Percentiles rank a stretch among this genome's conserved stretches.
Conservation (phyloP, 2,329 filamentous ascomycete genomes). For the Dothistroma pini region DNA sequence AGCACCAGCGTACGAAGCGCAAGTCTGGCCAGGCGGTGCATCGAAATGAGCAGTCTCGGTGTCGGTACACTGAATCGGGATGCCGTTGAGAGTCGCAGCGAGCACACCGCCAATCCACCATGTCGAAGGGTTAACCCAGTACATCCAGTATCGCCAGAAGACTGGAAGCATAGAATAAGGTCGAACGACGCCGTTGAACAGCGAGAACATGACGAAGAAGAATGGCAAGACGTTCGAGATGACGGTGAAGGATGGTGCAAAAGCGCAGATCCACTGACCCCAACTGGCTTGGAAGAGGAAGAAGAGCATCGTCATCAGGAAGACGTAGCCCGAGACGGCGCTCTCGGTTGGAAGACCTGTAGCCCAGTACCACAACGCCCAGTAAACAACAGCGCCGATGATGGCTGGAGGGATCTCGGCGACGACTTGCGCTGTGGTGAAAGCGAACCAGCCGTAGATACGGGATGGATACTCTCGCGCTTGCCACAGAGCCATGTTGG, state of each 20-base stretch:
- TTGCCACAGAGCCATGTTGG: conserved; percentile 69
- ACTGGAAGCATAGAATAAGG: conserved; percentile 62
- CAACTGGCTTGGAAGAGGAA: conserved; percentile 70
- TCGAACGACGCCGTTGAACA: conserved; percentile 75
- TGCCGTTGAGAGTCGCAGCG: conserved; percentile 56
- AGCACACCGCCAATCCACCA: conserved; percentile 71
- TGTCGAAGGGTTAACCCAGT: conserved; percentile 65
- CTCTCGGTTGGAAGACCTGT: conserved; percentile 65
- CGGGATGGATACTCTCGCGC: conserved; percentile 68
- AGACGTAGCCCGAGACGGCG: conserved; percentile 67
- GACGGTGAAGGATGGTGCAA: conserved; percentile 73
- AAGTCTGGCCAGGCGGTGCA: conserved; percentile 62
- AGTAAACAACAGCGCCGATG: conserved; percentile 64
- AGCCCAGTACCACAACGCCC: conserved; percentile 72
- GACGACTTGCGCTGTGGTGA: conserved; percentile 68
- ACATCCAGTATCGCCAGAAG: conserved; percentile 72
- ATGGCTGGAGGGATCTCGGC: conserved; percentile 70
- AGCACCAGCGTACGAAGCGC: conserved; percentile 58
- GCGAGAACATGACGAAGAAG: conserved; percentile 72
- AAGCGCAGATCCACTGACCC: conserved; percentile 83
- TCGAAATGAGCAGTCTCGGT: conserved; percentile 64
- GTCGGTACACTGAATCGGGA: conserved; percentile 44
- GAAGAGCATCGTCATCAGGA: conserved; percentile 74
- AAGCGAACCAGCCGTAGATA: conserved; percentile 75
- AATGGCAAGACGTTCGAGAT: conserved; percentile 73